A percentile compares a stretch with the other conserved stretches of the same genome.
Evolutionary conservation across 202 grass and related monocot genomes (phyloP).

Genomic region (Bolboschoenoplectus hybrid): DNA sequence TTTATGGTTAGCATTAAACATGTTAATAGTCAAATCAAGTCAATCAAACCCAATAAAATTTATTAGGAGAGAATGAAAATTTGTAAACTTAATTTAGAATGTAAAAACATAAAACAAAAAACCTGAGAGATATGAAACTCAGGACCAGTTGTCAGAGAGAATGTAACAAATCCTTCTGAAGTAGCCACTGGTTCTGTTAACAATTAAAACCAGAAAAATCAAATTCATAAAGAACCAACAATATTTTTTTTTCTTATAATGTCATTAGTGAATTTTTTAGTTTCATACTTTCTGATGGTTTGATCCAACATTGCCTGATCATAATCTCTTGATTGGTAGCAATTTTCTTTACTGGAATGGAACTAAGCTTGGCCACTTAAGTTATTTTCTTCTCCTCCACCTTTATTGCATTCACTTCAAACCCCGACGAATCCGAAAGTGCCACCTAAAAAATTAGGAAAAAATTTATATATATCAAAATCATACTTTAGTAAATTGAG

Average conservation of each 20-base stretch:
- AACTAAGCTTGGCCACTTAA: constrained; percentile 20
- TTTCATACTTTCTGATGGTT: constrained; percentile 44
- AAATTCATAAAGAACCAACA: neutral
- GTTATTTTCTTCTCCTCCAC: constrained; percentile 37
- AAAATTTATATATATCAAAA: neutral
- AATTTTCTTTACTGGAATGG: constrained; percentile 31
- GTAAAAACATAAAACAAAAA: neutral
- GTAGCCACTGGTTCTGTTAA: constrained; percentile 35
- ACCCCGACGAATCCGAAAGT: constrained; percentile 13
- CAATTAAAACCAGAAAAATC: constrained; percentile 7
- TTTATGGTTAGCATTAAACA: neutral
- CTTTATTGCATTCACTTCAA: constrained; percentile 38
- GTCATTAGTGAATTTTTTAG: neutral
- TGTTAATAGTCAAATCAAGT: neutral
- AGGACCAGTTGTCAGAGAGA: constrained; percentile 49
- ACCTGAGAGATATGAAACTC: constrained; percentile 58
- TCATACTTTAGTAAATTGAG: neutral
- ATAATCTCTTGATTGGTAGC: constrained; percentile 21
- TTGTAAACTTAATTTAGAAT: neutral
- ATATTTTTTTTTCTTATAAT: neutral
- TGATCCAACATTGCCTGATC: constrained; percentile 44
- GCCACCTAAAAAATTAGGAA: constrained; percentile 30
- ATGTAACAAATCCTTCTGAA: constrained; percentile 52
- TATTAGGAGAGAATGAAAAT: neutral
- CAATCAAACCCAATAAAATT: neutral